A percentile compares a stretch with the other conserved stretches of the same genome.
These are phyloP conservation scores for Jatropha curcas DNA, from an alignment of 345 rosid species.

Conservation along the genomic window DNA sequence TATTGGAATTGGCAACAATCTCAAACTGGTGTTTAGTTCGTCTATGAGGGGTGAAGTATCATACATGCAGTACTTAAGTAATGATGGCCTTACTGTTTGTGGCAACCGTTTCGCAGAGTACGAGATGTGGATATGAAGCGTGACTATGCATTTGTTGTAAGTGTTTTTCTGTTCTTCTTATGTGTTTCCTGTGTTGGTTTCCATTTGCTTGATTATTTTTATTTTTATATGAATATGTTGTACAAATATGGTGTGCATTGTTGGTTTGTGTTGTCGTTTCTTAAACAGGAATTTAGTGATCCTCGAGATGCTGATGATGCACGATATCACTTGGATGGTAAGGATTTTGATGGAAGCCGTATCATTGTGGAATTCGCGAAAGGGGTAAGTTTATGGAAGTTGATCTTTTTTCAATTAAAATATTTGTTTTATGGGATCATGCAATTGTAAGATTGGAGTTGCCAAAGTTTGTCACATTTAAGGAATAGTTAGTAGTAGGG, in stretches of 20 bases:
- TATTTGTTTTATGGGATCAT: neutral
- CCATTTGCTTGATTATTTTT: neutral
- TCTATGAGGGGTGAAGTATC: constrained; percentile 85
- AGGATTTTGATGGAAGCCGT: constrained; percentile 84
- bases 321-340: constrained; percentile 71
- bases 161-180: constrained; percentile 28
- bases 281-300: constrained; percentile 85
- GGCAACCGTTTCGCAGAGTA: constrained; percentile 96
- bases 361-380: constrained; percentile 86
- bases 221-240: neutral
- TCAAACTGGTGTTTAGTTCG: constrained; percentile 86
- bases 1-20: constrained; percentile 81
- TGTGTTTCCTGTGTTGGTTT: neutral
- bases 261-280: constrained; percentile 14
- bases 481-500: neutral
- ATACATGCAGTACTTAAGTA: constrained; percentile 76
- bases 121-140: constrained; percentile 99
- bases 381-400: constrained; percentile 51
- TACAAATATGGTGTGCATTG: constrained; percentile 16
- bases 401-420: neutral
- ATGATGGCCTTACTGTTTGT: constrained; percentile 99
- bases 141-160: constrained; percentile 97
- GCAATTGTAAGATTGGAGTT: neutral
- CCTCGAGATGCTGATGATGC: constrained; percentile 98
- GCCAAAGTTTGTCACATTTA: no score